phyloP scores from a whole-genome alignment of 306 rosid species.

The Mucuna pruriens region DNA sequence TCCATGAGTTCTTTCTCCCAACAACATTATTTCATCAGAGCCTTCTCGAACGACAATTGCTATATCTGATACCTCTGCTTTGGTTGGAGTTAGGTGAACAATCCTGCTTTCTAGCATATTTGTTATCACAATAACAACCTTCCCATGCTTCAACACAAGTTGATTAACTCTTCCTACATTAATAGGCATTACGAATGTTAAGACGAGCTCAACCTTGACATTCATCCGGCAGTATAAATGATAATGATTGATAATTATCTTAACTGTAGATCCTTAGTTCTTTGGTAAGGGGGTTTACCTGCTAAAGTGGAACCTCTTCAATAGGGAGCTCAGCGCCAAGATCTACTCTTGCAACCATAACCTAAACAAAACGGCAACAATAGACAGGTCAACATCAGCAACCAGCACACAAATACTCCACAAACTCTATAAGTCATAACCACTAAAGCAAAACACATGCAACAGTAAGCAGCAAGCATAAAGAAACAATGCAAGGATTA shows the following conservation, averaged over 20 bases:
- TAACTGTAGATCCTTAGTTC: not conserved
- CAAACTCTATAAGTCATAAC: no score
- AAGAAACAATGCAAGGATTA: no score
- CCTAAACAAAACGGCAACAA: no score
- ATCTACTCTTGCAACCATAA: no score
- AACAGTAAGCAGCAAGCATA: no score
- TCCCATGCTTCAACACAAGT: slow-evolving; percentile 95
- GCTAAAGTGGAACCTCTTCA: slow-evolving; percentile 54
- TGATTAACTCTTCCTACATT: no score
- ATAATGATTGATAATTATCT: not conserved
- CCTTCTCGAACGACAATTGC: slow-evolving; percentile 99
- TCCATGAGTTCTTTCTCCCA: slow-evolving; percentile 99
- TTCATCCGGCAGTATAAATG: not conserved
- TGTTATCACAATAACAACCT: slow-evolving; percentile 93
- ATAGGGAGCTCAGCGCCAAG: no score
- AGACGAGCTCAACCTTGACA: slow-evolving; percentile 21
- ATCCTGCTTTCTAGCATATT: slow-evolving; percentile 99
- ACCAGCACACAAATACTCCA: no score
- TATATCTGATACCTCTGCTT: slow-evolving; percentile 96
- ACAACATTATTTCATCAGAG: slow-evolving; percentile 90
- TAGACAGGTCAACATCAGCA: no score
- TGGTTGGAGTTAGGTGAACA: slow-evolving; percentile 95
- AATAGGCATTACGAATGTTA: no score
- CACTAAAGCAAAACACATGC: no score
- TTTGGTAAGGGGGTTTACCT: slow-evolving; percentile 33